Conservation (phyloP, 2,329 filamentous ascomycete species). For the Colletotrichum sp. region DNA sequence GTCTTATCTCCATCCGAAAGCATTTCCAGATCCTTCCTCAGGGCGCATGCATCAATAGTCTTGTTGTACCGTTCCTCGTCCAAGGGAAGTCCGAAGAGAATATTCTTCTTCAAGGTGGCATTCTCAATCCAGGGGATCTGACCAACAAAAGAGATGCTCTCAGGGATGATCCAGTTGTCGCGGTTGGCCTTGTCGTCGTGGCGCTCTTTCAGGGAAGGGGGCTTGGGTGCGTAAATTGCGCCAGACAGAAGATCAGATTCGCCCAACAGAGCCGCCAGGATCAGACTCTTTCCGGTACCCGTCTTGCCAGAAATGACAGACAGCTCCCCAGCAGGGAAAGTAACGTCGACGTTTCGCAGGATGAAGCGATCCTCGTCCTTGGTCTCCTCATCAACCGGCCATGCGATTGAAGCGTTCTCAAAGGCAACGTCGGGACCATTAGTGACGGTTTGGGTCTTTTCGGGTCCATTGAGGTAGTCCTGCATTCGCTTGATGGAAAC, state of each 20-base stretch:
- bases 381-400: conserved; percentile 70
- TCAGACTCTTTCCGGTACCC: conserved; percentile 77
- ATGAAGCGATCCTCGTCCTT: conserved; percentile 66
- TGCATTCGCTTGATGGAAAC: conserved; percentile 77
- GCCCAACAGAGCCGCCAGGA: conserved; percentile 76
- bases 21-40: conserved; percentile 79
- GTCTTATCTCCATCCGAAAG: conserved; percentile 79
- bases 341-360: conserved; percentile 67
- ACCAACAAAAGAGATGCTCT: conserved; percentile 75
- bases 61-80: conserved; percentile 73
- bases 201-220: conserved; percentile 51
- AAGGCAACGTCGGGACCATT: conserved; percentile 68
- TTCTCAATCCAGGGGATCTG: conserved; percentile 90
- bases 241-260: conserved; percentile 75
- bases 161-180: conserved; percentile 72
- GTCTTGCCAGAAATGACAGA: conserved; percentile 80
- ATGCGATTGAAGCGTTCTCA: conserved; percentile 72
- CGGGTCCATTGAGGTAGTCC: conserved; percentile 70
- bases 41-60: conserved; percentile 74
- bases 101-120: conserved; percentile 78
- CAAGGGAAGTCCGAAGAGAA: conserved; percentile 76
- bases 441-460: conserved; percentile 61
- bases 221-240: conserved; percentile 60
- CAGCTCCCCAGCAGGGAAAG: conserved; percentile 72
- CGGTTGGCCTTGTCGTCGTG: conserved; percentile 67